Evolutionary conservation across 257 asterid genomes (phyloP).

Genomic region (Petrea volubilis): DNA sequence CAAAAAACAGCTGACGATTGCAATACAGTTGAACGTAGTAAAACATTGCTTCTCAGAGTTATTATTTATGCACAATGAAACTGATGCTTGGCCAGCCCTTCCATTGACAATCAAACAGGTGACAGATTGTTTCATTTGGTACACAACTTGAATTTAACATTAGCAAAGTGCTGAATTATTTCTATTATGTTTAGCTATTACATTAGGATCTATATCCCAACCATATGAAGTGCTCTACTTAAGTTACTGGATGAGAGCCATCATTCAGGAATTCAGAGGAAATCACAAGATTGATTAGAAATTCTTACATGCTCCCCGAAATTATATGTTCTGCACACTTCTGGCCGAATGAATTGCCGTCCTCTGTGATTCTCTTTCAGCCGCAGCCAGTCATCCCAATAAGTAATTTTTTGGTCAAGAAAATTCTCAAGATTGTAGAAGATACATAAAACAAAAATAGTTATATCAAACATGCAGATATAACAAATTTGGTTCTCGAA

Average conservation of each 20-base stretch:
- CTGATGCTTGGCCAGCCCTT: background rate
- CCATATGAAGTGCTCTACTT: background rate
- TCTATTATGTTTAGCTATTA: background rate
- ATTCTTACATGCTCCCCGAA: conserved; percentile 96
- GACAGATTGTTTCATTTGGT: background rate
- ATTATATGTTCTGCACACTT: conserved; percentile 96
- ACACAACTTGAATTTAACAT: background rate
- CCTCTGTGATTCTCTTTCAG: conserved; percentile 87
- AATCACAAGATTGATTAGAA: conserved; percentile 6
- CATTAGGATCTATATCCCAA: background rate
- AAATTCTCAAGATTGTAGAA: conserved; percentile 37
- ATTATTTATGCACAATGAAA: too few relatives aligned
- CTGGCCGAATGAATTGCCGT: conserved; percentile 94
- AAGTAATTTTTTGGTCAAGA: conserved; percentile 84
- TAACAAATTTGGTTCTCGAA: conserved; percentile 32
- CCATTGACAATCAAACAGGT: background rate
- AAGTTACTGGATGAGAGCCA: conserved; percentile 2
- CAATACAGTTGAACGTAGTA: conserved; percentile 8
- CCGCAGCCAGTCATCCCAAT: conserved; percentile 99
- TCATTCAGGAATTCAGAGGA: conserved; percentile 18
- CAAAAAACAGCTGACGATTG: background rate
- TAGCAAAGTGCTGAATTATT: background rate
- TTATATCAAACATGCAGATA: background rate
- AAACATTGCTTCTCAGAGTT: background rate
- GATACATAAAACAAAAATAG: background rate